phyloP scores from a whole-genome alignment of 2,329 filamentous ascomycete species.

The Xylaria sp. region DNA sequence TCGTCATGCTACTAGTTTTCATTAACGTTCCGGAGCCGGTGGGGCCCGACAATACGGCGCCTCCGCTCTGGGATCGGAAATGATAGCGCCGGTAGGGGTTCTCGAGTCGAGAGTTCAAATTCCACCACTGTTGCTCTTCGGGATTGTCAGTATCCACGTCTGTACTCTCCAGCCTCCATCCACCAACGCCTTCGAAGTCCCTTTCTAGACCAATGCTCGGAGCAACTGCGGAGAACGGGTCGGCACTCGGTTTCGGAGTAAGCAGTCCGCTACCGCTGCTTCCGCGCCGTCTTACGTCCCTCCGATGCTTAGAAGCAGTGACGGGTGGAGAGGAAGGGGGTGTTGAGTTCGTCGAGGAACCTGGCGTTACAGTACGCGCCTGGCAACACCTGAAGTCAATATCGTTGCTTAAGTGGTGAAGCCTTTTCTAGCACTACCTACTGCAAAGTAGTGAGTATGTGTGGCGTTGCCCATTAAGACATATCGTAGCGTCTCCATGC shows the following conservation, averaged over 20 bases:
- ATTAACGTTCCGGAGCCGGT: slow-evolving; percentile 37
- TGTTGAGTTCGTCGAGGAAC: slow-evolving; percentile 38
- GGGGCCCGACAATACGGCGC: slow-evolving; percentile 40
- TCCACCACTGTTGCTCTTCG: slow-evolving; percentile 55
- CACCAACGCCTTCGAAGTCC: slow-evolving; percentile 70
- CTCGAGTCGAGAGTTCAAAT: slow-evolving; percentile 49
- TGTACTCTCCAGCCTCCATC: slow-evolving; percentile 60
- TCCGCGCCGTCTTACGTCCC: slow-evolving; percentile 40
- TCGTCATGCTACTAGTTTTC: slow-evolving; percentile 38
- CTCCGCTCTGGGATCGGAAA: slow-evolving; percentile 48
- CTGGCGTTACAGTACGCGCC: slow-evolving; percentile 39
- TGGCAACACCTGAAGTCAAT: slow-evolving; percentile 10
- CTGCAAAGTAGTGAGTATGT: slow-evolving; percentile 46
- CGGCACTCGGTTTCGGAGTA: slow-evolving; percentile 41
- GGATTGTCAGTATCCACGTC: slow-evolving; percentile 43
- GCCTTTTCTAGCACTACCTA: slow-evolving; percentile 1
- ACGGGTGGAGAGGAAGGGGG: slow-evolving; percentile 39
- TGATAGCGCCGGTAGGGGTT: slow-evolving; percentile 47
- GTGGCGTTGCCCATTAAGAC: slow-evolving; percentile 59
- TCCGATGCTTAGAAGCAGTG: slow-evolving; percentile 28
- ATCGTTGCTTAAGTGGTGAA: neutral
- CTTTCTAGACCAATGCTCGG: slow-evolving; percentile 63
- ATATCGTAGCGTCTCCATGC: slow-evolving; percentile 66
- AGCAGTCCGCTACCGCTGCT: slow-evolving; percentile 43
- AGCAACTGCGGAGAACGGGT: slow-evolving; percentile 53